Percentiles rank a stretch among this genome's conserved stretches.
Evolutionary conservation across 768 basidiomycete genomes (phyloP).

Genomic region (Clathrus columnatus): DNA sequence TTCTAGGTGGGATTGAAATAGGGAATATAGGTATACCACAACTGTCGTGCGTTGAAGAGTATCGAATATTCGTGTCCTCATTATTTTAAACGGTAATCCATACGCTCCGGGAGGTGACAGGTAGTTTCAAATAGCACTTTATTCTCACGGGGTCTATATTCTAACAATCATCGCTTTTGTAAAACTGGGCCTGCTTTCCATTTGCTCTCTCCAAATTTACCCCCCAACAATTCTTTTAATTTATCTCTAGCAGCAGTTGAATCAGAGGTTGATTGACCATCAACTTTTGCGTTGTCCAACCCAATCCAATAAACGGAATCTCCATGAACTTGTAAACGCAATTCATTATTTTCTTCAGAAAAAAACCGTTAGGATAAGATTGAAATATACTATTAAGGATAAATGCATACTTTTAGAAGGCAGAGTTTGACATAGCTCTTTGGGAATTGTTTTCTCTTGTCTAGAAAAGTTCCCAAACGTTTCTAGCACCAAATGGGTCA

Average conservation of each 20-base stretch:
- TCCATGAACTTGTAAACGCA: constrained; percentile 4
- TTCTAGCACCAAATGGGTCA: constrained; percentile 1
- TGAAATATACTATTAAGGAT: neutral
- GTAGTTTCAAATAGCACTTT: neutral
- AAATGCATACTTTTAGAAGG: neutral
- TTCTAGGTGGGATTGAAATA: neutral
- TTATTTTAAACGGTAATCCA: neutral
- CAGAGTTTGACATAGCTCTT: neutral
- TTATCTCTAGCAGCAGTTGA: neutral
- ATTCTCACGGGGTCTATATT: neutral
- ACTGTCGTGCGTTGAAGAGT: constrained; percentile 2
- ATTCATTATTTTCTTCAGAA: constrained; percentile 6
- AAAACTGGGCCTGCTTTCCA: constrained; percentile 4
- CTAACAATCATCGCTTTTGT: neutral
- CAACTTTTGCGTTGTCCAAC: neutral
- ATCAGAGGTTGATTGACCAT: neutral
- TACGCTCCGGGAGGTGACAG: neutral
- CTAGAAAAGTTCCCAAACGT: neutral
- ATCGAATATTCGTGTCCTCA: neutral
- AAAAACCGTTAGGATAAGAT: neutral
- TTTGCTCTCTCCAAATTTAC: neutral
- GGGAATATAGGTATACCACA: neutral
- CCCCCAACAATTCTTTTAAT: neutral
- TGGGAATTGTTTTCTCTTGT: constrained; percentile 4
- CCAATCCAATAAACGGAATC: constrained; percentile 3